Base-by-base conservation (phyloP, 208 protist genomes). In the Blechomonas ayalai region DNA sequence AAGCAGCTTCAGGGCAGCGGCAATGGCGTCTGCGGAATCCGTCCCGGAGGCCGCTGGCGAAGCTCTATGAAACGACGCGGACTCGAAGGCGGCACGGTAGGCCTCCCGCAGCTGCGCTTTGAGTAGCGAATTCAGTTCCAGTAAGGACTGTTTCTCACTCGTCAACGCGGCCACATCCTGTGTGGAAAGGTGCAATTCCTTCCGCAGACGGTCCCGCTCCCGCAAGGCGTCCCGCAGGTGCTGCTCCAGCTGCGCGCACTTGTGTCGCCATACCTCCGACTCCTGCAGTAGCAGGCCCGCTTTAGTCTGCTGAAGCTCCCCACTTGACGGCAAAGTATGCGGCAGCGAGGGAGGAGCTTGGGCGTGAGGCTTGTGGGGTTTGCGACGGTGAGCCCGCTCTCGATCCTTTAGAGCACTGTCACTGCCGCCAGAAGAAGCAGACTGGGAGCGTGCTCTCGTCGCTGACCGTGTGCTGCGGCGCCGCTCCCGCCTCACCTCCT, bases 91-190 rank as follows among this genome's bases (percentile, higher is more conserved):
- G 18, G 69, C 65, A 7, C 74, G 67, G 43, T 87, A 93, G 28
- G 78, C 77, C 46, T 90, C 81, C 0, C 82, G 55, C 52, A 90
- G 60, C 49, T 94, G 85, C 19, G 76, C 71, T 67, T 94, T 94
- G 13, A 94, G 67, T 8, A 90, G 57, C 7, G 78, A 67, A 52
- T 94, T 94, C 9, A 94, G 47, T 49, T 90, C 82, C 13, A 88
- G 55, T 40, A 94, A 59, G 4, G 75, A 86, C 27, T 79, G 74
- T 53, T 86, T 84, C 55, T 94, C 80, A 1, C 58, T 68, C 18
- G 54, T 47, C 12, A 88, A 44, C 5, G 73, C 63, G 12, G 45
- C 57, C 4, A 67, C 58, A 23, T 82, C 76, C 39, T 73, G 61
- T 23, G 75, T 52, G 3, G 70, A 55, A 10, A 67, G 39, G 20